Base-by-base conservation (phyloP, 306 rosid species). In the Hippophae gyantsensis region DNA sequence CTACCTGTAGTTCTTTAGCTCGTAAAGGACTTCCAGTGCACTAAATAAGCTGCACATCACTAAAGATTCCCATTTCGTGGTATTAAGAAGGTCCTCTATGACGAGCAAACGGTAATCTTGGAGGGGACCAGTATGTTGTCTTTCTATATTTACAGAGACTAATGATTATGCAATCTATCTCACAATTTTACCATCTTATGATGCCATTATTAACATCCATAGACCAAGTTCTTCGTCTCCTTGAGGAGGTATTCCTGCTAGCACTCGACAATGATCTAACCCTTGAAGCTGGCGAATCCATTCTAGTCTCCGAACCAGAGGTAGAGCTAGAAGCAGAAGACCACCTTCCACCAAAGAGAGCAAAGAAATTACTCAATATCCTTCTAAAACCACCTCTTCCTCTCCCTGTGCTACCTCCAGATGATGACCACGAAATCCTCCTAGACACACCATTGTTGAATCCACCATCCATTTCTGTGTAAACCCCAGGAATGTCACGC, bases 401-500 rank as follows among this genome's bases (percentile, higher is more conserved):
- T 23, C 86, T 73, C 13, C 85, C 76, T 61, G 84, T 69, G 26
- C 65, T 76, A 13, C 84, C 83, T 41, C 77, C 73, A 32, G 38
- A 32, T 3, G 84, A 80, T 13, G 89, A 65, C 87, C 80, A 80
- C 13, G 81, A 76, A 60, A 82, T 70, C 66, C 89, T 76, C 76
- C 97, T 84, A 2, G 84, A 86, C 3, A 72, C 69, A 11, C 93
- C 83, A 47, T 74, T 71, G 62, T 81, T 84, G 54, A 83, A 81
- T 43, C 84, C 95, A 1, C 97, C 93, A 58, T 84, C 89, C 84
- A 82, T 79, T 57, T 86, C 95, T 0, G 93, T 86, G 60, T 84
- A 86, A 5, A 89, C 97, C 8, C 74, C 89, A 7, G 95, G 95
- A 12, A 89, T 73, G 62, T 84, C 97, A 10, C 93, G 71, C 60